phyloP scores from a whole-genome alignment of 2,329 filamentous ascomycete genomes.

The Diaporthe sp. region DNA sequence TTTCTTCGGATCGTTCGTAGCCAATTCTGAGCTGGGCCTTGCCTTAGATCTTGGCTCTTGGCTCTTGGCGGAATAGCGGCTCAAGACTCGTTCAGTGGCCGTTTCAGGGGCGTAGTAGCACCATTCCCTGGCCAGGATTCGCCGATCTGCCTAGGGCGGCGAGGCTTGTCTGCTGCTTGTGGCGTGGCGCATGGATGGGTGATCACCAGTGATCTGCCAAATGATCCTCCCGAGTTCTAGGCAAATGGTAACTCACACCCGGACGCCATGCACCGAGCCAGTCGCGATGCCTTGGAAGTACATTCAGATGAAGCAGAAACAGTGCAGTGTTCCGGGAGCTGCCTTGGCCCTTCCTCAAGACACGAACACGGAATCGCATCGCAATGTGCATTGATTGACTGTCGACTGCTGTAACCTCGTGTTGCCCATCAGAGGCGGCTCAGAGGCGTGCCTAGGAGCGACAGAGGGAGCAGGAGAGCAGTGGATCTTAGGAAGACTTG shows the following conservation, averaged over 20 bases:
- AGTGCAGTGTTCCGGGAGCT: slow-evolving; percentile 2
- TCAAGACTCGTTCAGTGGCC: slow-evolving; percentile 21
- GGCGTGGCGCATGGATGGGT: slow-evolving; percentile 12
- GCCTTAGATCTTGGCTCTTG: neutral
- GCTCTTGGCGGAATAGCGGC: slow-evolving; percentile 16
- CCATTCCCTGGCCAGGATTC: neutral
- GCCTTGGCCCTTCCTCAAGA: slow-evolving; percentile 15
- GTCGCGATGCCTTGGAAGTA: slow-evolving; percentile 19
- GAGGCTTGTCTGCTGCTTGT: slow-evolving; percentile 1
- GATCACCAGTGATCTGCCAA: slow-evolving; percentile 20
- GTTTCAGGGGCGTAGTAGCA: slow-evolving; percentile 33
- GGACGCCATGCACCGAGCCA: slow-evolving; percentile 23
- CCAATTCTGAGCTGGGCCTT: slow-evolving; percentile 15
- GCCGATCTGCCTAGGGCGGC: slow-evolving; percentile 35
- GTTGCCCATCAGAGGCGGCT: neutral
- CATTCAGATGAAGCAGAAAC: slow-evolving; percentile 39
- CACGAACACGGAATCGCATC: neutral
- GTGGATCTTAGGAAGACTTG: neutral
- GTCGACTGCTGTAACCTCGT: neutral
- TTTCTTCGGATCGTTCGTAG: slow-evolving; percentile 28
- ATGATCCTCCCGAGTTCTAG: slow-evolving; percentile 27
- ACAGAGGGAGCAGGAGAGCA: too few relatives aligned
- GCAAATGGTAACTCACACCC: neutral
- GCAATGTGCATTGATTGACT: neutral
- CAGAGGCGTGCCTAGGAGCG: neutral